A percentile compares a stretch with the other conserved stretches of the same genome.
These are phyloP conservation scores for Chytridium lagenaria DNA, from an alignment of 371 early-diverging fungal species.

Conservation along the genomic window DNA sequence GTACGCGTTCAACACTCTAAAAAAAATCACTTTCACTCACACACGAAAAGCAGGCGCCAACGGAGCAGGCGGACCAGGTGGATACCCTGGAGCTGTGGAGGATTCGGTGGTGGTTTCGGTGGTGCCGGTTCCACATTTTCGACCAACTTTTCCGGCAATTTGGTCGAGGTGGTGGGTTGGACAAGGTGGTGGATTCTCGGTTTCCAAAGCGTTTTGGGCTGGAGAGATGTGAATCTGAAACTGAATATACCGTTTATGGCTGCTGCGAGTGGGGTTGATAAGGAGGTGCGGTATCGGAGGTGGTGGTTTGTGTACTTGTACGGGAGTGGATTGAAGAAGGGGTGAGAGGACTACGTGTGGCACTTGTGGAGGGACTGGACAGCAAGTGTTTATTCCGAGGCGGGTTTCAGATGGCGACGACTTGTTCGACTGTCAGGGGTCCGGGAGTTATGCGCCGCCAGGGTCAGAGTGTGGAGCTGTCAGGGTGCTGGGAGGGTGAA, in stretches of 20 bases:
- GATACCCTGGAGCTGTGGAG: constrained; percentile 39
- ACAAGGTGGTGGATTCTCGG: constrained; percentile 62
- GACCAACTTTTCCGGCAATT: constrained; percentile 40
- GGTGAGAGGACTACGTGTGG: constrained; percentile 71
- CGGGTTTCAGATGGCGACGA: constrained; percentile 86
- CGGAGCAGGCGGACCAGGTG: constrained; percentile 45
- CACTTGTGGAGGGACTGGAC: constrained; percentile 86
- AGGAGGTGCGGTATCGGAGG: constrained; percentile 65
- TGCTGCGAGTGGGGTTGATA: constrained; percentile 79
- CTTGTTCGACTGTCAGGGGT: constrained; percentile 85
- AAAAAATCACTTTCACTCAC: background rate
- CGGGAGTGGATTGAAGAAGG: constrained; percentile 80
- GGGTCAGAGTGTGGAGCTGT: constrained; percentile 80
- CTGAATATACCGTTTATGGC: constrained; percentile 85
- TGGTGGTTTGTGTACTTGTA: constrained; percentile 71
- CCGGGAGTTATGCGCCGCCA: constrained; percentile 72
- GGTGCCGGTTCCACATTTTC: constrained; percentile 40
- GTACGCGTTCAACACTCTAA: background rate
- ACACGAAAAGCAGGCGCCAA: constrained; percentile 23
- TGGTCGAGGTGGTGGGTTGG: constrained; percentile 29
- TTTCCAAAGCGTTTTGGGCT: constrained; percentile 15
- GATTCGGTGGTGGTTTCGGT: constrained; percentile 43
- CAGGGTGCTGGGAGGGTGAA: constrained; percentile 80
- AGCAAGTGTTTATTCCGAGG: constrained; percentile 72
- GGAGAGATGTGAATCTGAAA: constrained; percentile 35